Evolutionary conservation across 176 grass and related monocot genomes (phyloP), one percentile per base, ranked within the genome.

Genomic region (Triticum timopheevii): DNA sequence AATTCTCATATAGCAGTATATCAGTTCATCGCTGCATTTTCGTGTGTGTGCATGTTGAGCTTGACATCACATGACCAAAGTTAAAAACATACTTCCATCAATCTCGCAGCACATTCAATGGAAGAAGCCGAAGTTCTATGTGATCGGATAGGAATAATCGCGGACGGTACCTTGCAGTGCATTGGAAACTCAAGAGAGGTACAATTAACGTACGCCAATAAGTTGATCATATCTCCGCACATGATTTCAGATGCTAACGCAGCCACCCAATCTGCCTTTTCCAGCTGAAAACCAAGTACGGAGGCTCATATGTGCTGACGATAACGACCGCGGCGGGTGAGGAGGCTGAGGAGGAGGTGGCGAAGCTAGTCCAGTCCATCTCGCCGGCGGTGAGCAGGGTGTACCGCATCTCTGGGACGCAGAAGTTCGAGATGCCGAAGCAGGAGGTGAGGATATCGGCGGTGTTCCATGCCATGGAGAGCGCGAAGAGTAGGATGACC

Each of bases 21-120:
- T 39, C 71, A 54, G 10, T 31, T 73, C 25, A 78, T 16, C 20
- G 62, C 20, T 10, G 15, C 42, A 79, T 22, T 65, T 63, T 45
- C n/a, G 7, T 24, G 28, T 52, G 10, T 84, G n/a, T 28, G 8
- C 11, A 42, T 65, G 4, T 74, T 80, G 59, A 80, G 52, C 23
- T 38, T 82, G 6, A 77, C 7, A 63, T 24, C 50, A 61, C 24
- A 59, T 33, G 22, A 50, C 47, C 62, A 31, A 52, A 76, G 4
- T 76, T 76, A 4, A 65, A 65, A 83, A 73, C 50, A 61, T 42
- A 42, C 22, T 39, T 65, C 31, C 20, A 16, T 31, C 24, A 65
- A 79, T 39, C 65, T 80, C 73, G 52, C 90, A 95, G 93, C 93
- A 15, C 93, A 95, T 76, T 95, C 88, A 7, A 95, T 95, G 93